Evolutionary conservation across 2,329 filamentous ascomycete genomes (phyloP).

Genomic region (Colletotrichum cuscutae): DNA sequence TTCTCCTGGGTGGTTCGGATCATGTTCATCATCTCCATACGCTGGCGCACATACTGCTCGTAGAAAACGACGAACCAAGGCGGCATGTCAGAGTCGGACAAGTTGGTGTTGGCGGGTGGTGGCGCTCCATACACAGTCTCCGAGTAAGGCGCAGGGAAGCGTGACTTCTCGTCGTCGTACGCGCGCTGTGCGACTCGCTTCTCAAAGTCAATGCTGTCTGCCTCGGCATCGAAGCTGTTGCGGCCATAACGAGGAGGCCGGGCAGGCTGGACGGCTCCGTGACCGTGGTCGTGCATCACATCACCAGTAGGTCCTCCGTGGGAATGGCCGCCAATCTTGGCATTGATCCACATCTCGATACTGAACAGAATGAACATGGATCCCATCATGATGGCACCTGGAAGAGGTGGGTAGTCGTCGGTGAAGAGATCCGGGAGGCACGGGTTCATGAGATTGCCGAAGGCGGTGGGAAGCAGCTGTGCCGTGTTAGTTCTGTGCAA

Average conservation of each 20-base stretch:
- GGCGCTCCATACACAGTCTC: constrained; percentile 40
- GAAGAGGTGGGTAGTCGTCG: constrained; percentile 68
- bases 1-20: constrained; percentile 51
- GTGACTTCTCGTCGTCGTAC: constrained; percentile 50
- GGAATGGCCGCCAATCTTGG: constrained; percentile 67
- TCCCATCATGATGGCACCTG: constrained; percentile 73
- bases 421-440: constrained; percentile 70
- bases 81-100: constrained; percentile 61
- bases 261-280: constrained; percentile 38
- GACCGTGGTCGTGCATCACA: constrained; percentile 22
- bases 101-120: constrained; percentile 36
- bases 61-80: constrained; percentile 72
- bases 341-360: constrained; percentile 71
- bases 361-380: constrained; percentile 70
- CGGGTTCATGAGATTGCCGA: constrained; percentile 60
- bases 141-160: constrained; percentile 30
- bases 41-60: constrained; percentile 70
- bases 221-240: constrained; percentile 48
- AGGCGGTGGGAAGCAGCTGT: constrained; percentile 69
- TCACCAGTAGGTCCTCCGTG: constrained; percentile 66
- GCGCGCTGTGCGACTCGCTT: constrained; percentile 53
- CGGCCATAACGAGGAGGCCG: constrained; percentile 44
- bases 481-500: background rate
- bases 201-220: constrained; percentile 44
- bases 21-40: constrained; percentile 67